Base-by-base conservation (phyloP, 225 moss, liverwort and hornwort genomes). In the Antitrichia curtipendula region DNA sequence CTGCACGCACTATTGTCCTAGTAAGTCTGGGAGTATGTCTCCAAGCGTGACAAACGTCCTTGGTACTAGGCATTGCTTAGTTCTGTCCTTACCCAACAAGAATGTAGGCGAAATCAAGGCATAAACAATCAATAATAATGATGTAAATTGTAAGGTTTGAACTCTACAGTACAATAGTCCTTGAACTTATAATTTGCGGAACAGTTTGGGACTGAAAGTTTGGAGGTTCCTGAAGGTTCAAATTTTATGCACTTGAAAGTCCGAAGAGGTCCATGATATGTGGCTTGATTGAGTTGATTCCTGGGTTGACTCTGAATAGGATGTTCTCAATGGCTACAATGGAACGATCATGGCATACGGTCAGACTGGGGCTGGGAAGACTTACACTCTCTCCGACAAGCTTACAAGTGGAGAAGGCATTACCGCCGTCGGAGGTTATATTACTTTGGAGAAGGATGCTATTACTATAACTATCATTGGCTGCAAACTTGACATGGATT, bases 321-420 rank as follows among this genome's bases (percentile, higher is more conserved):
- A 95, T 90, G 97, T 97, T 62, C 85, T 97, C 61, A 89, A 97
- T 84, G 97, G 97, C 62, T 97, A 97, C 83, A 96, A 97, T 80
- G 96, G 96, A 65, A 96, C 96, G 32, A 93, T 97, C 32, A 95
- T 97, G 96, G 97, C 95, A 2, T 97, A 97, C 49, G 97, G 96
- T 68, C 97, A 97, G 53, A 97, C 97, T 63, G 97, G 97, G 47
- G 95, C 96, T 86, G 97, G 97, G 16, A 97, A 97, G 87, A 97
- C 96, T 47, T 97, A 97, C 53, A 97, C 97, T 28, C 96, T 97
- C 75, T 93, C 96, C 7, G 95, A 97, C 80, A 96, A 90, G 61
- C 90, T 97, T 52, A 91, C 93, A 27, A 89, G 53, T 4, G 94
- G 92, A 84, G 95, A 94, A 81, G 92, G 88, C 66, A 87, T 92